Evolutionary conservation across 371 early-diverging fungal genomes (phyloP).

Genomic region (Thermomucor indicae-seudaticae): DNA sequence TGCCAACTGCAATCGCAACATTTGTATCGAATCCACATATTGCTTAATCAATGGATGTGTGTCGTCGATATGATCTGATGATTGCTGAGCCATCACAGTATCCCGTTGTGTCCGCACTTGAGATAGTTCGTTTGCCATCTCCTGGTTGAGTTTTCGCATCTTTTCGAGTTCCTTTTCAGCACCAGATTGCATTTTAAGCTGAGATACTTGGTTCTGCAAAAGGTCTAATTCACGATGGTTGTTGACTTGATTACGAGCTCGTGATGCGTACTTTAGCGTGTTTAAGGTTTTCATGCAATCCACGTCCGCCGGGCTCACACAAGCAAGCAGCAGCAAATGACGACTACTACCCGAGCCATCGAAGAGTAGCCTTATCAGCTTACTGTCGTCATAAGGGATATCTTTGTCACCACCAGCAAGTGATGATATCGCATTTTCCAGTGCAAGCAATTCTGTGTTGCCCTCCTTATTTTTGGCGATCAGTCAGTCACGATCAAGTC

Average conservation of each 20-base stretch:
- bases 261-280: slow-evolving; percentile 87
- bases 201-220: slow-evolving; percentile 54
- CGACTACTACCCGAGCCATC: slow-evolving; percentile 92
- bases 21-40: slow-evolving; percentile 35
- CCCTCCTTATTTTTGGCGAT: slow-evolving; percentile 92
- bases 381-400: slow-evolving; percentile 96
- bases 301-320: slow-evolving; percentile 71
- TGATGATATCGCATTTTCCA: slow-evolving; percentile 97
- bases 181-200: slow-evolving; percentile 48
- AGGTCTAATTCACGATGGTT: slow-evolving; percentile 37
- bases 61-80: slow-evolving; percentile 7
- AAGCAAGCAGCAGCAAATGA: slow-evolving; percentile 88
- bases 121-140: slow-evolving; percentile 32
- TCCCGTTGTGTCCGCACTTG: slow-evolving; percentile 45
- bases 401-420: slow-evolving; percentile 88
- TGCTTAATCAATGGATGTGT: slow-evolving; percentile 41
- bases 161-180: slow-evolving; percentile 27
- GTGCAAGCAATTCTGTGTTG: slow-evolving; percentile 91
- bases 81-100: slow-evolving; percentile 31
- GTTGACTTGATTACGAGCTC: slow-evolving; percentile 57
- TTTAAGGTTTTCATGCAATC: slow-evolving; percentile 84
- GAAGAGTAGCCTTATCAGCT: slow-evolving; percentile 87
- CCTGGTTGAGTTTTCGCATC: slow-evolving; percentile 30
- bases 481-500: slow-evolving; percentile 15
- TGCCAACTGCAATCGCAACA: slow-evolving; percentile 34